phyloP scores from a whole-genome alignment of 73 alveolate species.

The Tetrahymena thermophila region DNA sequence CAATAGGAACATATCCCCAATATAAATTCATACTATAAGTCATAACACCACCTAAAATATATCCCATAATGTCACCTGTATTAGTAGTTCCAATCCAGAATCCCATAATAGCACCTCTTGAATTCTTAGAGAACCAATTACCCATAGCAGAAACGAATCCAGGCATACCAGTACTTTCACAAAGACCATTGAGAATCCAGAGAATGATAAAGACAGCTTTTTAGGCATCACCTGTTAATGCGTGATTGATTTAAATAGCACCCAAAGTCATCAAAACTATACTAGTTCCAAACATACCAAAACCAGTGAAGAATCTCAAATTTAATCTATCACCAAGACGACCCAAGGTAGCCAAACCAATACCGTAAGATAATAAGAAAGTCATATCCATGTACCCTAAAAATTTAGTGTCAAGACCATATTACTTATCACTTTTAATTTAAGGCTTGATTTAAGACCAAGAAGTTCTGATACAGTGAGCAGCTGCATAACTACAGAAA shows the following conservation, averaged over 20 bases:
- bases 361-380: slow-evolving; percentile 18
- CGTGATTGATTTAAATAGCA: neutral
- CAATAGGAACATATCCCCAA: neutral
- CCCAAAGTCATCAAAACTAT: slow-evolving; percentile 2
- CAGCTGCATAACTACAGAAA: slow-evolving; percentile 13
- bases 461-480: slow-evolving; percentile 9
- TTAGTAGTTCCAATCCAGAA: slow-evolving; percentile 30
- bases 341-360: slow-evolving; percentile 25
- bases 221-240: neutral
- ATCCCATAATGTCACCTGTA: slow-evolving; percentile 24
- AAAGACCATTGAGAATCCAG: slow-evolving; percentile 15
- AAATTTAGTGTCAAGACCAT: neutral
- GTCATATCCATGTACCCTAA: slow-evolving; percentile 14
- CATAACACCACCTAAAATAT: slow-evolving; percentile 17
- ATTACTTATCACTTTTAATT: neutral
- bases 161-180: slow-evolving; percentile 15
- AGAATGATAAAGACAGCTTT: neutral
- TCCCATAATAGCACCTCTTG: slow-evolving; percentile 23
- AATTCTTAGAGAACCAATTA: slow-evolving; percentile 27
- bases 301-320: slow-evolving; percentile 2
- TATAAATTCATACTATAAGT: neutral
- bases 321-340: slow-evolving; percentile 4
- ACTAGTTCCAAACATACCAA: slow-evolving; percentile 7
- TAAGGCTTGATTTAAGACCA: slow-evolving; percentile 17
- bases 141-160: slow-evolving; percentile 30